Base-by-base conservation (phyloP, 176 grass and related monocot species). In the Typha latifolia region DNA sequence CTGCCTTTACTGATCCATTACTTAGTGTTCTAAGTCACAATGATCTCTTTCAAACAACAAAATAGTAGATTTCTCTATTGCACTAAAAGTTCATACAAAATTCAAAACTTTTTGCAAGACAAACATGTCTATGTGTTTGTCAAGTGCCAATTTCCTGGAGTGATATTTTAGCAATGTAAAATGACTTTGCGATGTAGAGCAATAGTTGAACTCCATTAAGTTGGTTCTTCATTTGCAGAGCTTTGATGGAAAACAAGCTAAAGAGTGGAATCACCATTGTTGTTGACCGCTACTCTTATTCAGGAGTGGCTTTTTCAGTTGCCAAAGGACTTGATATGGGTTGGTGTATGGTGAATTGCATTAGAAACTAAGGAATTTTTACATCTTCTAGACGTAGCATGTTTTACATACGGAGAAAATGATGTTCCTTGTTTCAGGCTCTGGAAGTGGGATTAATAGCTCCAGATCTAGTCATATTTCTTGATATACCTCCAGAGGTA, bases 401-500 rank as follows among this genome's bases (percentile, higher is more conserved):
- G 37, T 4, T 64, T 72, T 47, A 12, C 3, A 21, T 82, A 14
- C 13, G 68, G 31, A 65, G 14, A 64, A 71, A 64, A 22, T 63
- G 3, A 18, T 66, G 12, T 53, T 19, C 19, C 14, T 4, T 77
- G 0, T 52, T 81, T 47, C 70, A 97, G 94, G 83, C 89, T 77
- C 89, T 89, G 47, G 93, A 96, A 69, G 80, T 73, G 74, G 85
- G 88, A 57, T 69, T 96, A 67, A 37, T 91, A 86, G 88, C 88
- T 72, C 88, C 93, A 61, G 93, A 96, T 82, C 75, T 96, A 72
- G 93, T 91, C 37, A 49, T 96, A 76, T 96, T 82, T 80, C 75
- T 96, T 65, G 89, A 97, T 80, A 78, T 97, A 70, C 83, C 87
- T 32, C 85, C 94, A 76, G 85, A 97, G 94, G 89, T 97, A 86